A percentile compares a stretch with the other conserved stretches of the same genome.
These are phyloP conservation scores for Lasiosphaeria miniovina DNA, from an alignment of 495 filamentous ascomycete genomes.

Conservation along the genomic window DNA sequence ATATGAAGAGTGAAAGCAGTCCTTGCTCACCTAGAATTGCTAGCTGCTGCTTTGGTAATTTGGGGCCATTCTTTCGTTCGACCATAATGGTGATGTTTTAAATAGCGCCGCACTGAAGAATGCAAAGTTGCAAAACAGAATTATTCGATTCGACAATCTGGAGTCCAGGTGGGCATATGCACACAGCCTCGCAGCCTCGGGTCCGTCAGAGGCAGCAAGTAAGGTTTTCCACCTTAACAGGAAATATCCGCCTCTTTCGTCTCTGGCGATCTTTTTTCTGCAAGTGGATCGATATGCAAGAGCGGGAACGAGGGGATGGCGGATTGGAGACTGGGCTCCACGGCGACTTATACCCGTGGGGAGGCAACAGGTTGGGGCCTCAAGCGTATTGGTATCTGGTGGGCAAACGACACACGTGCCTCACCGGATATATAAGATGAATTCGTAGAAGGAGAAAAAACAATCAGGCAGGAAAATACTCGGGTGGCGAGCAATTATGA, in stretches of 20 bases:
- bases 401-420: background rate
- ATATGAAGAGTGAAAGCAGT: constrained; percentile 8
- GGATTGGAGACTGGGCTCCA: background rate
- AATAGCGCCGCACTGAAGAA: background rate
- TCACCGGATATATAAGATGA: background rate
- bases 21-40: constrained; percentile 61
- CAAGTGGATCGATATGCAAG: constrained; percentile 1
- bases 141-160: background rate
- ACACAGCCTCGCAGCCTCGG: too few species aligned
- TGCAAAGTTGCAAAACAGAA: background rate
- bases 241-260: too few species aligned
- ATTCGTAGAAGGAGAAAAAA: background rate
- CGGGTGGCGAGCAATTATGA: background rate
- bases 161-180: background rate
- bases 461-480: background rate
- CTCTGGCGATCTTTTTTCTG: background rate
- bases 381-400: background rate
- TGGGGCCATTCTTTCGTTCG: constrained; percentile 33
- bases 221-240: background rate
- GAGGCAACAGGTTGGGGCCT: background rate
- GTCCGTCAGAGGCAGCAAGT: background rate
- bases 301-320: background rate
- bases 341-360: background rate
- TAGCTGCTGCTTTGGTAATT: constrained; percentile 47
- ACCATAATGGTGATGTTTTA: constrained; percentile 26